Base-by-base conservation (phyloP, 768 basidiomycete genomes). In the Suillus subalutaceus region DNA sequence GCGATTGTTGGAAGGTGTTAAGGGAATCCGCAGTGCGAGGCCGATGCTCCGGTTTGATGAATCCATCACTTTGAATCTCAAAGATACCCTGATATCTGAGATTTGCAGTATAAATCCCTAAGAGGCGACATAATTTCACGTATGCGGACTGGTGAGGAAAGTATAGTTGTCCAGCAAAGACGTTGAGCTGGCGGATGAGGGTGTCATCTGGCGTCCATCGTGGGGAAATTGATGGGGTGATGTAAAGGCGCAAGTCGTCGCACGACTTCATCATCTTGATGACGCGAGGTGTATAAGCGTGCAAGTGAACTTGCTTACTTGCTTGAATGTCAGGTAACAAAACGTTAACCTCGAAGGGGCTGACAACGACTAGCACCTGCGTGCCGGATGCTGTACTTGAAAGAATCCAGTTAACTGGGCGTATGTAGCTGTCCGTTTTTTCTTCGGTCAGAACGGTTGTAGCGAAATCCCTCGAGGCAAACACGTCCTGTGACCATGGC, bases 111-210 rank as follows among this genome's bases (percentile, higher is more conserved):
- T 74, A 67, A 13, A 83, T 30, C 4, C 83, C 78, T 40, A 85
- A 70, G 63, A 79, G 72, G 32, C 71, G 66, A 65, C 83, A 83
- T 16, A 81, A 43, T 1, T 65, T 68, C 37, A 66, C 66, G 62
- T 84, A 85, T 2, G 77, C 69, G 13, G 64, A 65, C 32, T 76
- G 70, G 30, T 79, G 70, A 12, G 70, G 71, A 44, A 83, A 63
- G 63, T 80, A 85, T 4, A 85, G 73, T 63, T 85, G 82, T 3
- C 82, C 84, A 16, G 83, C 80, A 68, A 80, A 83, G 38, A 84
- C 66, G 46, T 80, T 83, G 43, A 85, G 72, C 56, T 83, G 81
- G 32, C 61, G 63, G 35, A 74, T 74, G 10, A 72, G 58, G 10
- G 65, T 44, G 3, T 62, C 50, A 2, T 66, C 59, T 1, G 72